Evolutionary conservation across 1,284 basidiomycete species (phyloP).

Genomic region (Ustilago sp.): DNA sequence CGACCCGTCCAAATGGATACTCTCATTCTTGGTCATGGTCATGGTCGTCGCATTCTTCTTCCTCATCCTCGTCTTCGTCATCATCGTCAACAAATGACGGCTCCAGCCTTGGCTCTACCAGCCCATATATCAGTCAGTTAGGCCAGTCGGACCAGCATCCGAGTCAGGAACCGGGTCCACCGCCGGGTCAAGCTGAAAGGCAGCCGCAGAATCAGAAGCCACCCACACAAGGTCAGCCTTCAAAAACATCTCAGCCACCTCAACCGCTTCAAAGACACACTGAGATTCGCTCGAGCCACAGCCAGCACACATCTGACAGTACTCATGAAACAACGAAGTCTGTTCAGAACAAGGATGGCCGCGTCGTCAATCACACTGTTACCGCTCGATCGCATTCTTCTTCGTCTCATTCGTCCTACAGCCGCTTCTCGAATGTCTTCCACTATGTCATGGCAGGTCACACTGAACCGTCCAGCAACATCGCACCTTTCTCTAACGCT

Average conservation of each 20-base stretch:
- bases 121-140: not conserved
- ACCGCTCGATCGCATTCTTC: conserved; percentile 8
- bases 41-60: conserved; percentile 31
- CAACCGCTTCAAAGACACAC: not conserved
- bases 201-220: not conserved
- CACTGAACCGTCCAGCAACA: conserved; percentile 13
- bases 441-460: conserved; percentile 33
- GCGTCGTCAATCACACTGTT: not conserved
- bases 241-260: not conserved
- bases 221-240: not conserved
- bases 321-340: conserved; percentile 3
- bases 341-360: conserved; percentile 9
- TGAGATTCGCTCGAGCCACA: conserved; percentile 9
- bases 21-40: conserved; percentile 37
- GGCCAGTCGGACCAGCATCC: not conserved
- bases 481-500: conserved; percentile 30
- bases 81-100: conserved; percentile 2
- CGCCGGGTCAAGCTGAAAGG: not conserved
- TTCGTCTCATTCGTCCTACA: conserved; percentile 27
- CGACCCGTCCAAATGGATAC: conserved; percentile 10
- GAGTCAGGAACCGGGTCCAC: not conserved
- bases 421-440: conserved; percentile 21
- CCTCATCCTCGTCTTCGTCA: conserved; percentile 19
- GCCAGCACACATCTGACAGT: not conserved
- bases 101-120: not conserved